Base-by-base conservation (phyloP, 495 filamentous ascomycete species). In the Penicillium turbatum region DNA sequence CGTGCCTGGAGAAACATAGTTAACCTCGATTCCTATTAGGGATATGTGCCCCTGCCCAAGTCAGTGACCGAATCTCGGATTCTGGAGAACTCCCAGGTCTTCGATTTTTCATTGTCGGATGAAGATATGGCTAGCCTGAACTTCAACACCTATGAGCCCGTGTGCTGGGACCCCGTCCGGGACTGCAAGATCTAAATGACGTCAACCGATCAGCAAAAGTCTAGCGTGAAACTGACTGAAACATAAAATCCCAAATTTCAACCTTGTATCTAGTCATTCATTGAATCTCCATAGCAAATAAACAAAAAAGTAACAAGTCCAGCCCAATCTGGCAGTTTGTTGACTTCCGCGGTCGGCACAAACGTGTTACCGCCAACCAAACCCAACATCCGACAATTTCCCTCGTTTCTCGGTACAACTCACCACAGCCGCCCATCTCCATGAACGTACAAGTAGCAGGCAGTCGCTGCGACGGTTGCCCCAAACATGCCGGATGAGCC, bases 141-240 rank as follows among this genome's bases (percentile, higher is more conserved):
- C 44, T 82, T 79, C 30, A 68, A 72, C 35, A 72, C 72, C 38
- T 83, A 86, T 67, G 68, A 73, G 48, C 86, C 87, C 5, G 83
- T 83, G 43, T 76, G 78, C 56, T 95, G 89, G 89, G 89, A 92
- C 65, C 89, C 89, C 2, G 82, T 83, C 0, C 76, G 63, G 9
- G 69, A 70, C 43, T 64, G 62, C 52, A 61, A 65, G 54, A 43
- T 59, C 40, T 70, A 63, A 37, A 62, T 38, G 39, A 35, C 38
- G 38, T 51, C 39, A 43, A 11, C 1, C 13, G 13, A 31, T n/a
- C 30, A 49, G 35, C 35, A 70, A 5, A 63, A 69, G 5, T 43
- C 62, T 36, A 73, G 21, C 4, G n/a, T n/a, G n/a, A n/a, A 24
- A 4, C 21, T 24, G 21, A 24, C 21, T 24, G 21, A n/a, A n/a